phyloP scores from a whole-genome alignment of 2,329 filamentous ascomycete genomes.

The Blumeria graminis region DNA sequence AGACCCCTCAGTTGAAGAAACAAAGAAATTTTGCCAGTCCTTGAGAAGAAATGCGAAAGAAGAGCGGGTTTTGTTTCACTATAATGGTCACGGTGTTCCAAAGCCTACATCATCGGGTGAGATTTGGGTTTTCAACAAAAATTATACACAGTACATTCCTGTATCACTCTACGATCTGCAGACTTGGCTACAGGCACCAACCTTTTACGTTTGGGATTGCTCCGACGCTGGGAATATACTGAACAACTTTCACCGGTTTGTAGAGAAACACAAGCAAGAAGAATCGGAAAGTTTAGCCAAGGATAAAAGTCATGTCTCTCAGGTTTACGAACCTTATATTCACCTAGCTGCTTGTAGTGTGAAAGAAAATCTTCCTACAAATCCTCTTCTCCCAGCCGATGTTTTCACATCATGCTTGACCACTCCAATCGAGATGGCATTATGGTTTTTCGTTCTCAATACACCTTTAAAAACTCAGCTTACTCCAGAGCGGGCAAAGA shows the following conservation, averaged over 20 bases:
- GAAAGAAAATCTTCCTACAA: slow-evolving; percentile 83
- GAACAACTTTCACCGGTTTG: slow-evolving; percentile 79
- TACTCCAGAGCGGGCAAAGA: slow-evolving; percentile 60
- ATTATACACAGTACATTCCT: slow-evolving; percentile 95
- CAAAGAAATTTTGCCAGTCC: slow-evolving; percentile 84
- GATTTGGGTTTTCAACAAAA: slow-evolving; percentile 98
- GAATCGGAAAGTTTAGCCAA: slow-evolving; percentile 46
- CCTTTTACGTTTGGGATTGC: slow-evolving; percentile 93
- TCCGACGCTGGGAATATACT: slow-evolving; percentile 92
- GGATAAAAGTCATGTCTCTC: slow-evolving; percentile 67
- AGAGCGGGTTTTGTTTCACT: slow-evolving; percentile 89
- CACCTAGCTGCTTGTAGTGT: slow-evolving; percentile 79
- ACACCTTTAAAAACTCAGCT: slow-evolving; percentile 41
- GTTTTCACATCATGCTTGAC: slow-evolving; percentile 91
- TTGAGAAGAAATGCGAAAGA: slow-evolving; percentile 82
- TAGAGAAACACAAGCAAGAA: slow-evolving; percentile 83
- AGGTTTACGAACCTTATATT: slow-evolving; percentile 45
- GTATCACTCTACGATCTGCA: slow-evolving; percentile 89
- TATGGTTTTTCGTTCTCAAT: slow-evolving; percentile 89
- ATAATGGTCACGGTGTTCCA: slow-evolving; percentile 93
- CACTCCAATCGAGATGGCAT: slow-evolving; percentile 89
- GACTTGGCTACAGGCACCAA: slow-evolving; percentile 84
- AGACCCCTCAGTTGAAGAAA: slow-evolving; percentile 90
- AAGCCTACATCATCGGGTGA: slow-evolving; percentile 88
- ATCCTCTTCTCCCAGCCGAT: slow-evolving; percentile 78